phyloP scores from a whole-genome alignment of 495 filamentous ascomycete genomes.

The Aspergillus sparsus region DNA sequence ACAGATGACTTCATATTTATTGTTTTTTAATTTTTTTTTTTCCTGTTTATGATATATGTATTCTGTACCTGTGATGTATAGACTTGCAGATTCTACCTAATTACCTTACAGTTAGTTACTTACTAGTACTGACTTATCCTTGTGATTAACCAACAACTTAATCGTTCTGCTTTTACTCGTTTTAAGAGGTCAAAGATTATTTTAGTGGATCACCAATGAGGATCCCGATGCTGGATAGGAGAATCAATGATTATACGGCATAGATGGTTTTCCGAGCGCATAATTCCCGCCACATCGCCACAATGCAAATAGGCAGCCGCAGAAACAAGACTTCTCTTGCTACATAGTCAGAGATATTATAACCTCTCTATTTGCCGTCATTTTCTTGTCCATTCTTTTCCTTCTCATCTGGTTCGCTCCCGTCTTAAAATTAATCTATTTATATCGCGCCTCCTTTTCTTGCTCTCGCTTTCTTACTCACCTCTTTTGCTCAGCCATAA shows the following conservation, averaged over 20 bases:
- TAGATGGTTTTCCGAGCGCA: slow-evolving; percentile 6
- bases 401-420: background rate
- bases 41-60: background rate
- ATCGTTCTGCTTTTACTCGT: slow-evolving; percentile 1
- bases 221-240: background rate
- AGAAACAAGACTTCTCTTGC: background rate
- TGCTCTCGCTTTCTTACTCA: slow-evolving; percentile 4
- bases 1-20: background rate
- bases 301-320: slow-evolving; percentile 19
- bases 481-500: background rate
- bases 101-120: too few relatives aligned
- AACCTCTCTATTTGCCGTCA: too few relatives aligned
- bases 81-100: background rate
- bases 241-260: slow-evolving; percentile 6
- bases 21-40: too few relatives aligned
- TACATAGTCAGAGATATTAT: too few relatives aligned
- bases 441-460: background rate
- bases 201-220: background rate
- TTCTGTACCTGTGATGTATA: background rate
- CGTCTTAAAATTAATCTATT: background rate
- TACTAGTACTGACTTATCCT: slow-evolving; percentile 1
- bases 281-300: slow-evolving; percentile 17
- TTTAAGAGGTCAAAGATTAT: background rate
- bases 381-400: background rate
- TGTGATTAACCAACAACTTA: background rate